These are phyloP conservation scores for Kwoniella sp. DNA, from an alignment of 768 basidiomycete genomes.

Conservation along the genomic window DNA sequence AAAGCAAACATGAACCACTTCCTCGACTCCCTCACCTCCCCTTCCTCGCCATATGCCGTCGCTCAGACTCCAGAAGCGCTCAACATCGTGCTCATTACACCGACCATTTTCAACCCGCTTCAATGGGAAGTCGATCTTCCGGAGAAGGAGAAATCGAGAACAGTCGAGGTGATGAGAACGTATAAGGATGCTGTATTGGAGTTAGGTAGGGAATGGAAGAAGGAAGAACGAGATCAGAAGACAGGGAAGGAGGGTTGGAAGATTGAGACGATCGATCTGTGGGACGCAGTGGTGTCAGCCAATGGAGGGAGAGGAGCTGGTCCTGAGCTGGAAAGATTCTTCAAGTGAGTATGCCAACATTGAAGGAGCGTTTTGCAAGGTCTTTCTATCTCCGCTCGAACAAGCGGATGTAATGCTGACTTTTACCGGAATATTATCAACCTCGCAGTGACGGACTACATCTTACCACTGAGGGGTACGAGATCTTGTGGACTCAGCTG, in stretches of 20 bases:
- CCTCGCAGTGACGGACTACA: slow-evolving; percentile 71
- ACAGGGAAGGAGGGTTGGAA: slow-evolving; percentile 14
- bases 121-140: not conserved
- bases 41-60: slow-evolving; percentile 13
- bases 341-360: not conserved
- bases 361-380: too few species aligned
- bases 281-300: slow-evolving; percentile 18
- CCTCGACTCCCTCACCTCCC: slow-evolving; percentile 29
- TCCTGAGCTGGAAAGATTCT: not conserved
- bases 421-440: too few species aligned
- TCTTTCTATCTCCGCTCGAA: too few species aligned
- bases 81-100: slow-evolving; percentile 34
- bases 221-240: slow-evolving; percentile 3
- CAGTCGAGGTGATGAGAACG: slow-evolving; percentile 1
- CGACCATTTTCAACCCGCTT: not conserved
- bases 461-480: slow-evolving; percentile 71
- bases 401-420: not conserved
- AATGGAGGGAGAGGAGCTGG: not conserved
- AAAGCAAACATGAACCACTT: slow-evolving; percentile 25
- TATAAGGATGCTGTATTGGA: slow-evolving; percentile 21
- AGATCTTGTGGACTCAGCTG: slow-evolving; percentile 60
- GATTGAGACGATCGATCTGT: slow-evolving; percentile 33
- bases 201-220: slow-evolving; percentile 21
- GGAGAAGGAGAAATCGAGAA: slow-evolving; percentile 1
- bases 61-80: slow-evolving; percentile 3